Evolutionary conservation across 2,329 filamentous ascomycete genomes (phyloP).

Genomic region (Colletotrichum limetticola): DNA sequence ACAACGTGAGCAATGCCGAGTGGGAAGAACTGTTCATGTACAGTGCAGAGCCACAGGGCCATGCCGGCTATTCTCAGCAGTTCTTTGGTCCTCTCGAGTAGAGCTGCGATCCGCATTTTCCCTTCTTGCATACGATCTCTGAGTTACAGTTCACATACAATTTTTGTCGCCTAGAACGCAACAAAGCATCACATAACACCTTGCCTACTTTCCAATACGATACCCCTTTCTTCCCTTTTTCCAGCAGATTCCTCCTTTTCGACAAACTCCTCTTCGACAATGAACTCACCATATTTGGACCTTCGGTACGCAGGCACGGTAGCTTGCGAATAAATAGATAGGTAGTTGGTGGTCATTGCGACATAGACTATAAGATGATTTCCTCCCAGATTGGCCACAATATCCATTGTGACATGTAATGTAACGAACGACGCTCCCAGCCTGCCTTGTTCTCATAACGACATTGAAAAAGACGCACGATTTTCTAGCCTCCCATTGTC

Average conservation of each 20-base stretch:
- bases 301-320: not conserved
- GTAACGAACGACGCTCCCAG: slow-evolving; percentile 26
- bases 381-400: not conserved
- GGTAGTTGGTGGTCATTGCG: slow-evolving; percentile 18
- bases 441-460: not conserved
- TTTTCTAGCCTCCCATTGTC: slow-evolving; percentile 20
- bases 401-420: not conserved
- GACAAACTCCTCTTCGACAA: not conserved
- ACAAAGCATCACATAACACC: not conserved
- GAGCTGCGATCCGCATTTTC: not conserved
- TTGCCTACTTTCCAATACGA: not conserved
- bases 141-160: not conserved
- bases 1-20: not conserved
- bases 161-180: not conserved
- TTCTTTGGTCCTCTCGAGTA: not conserved
- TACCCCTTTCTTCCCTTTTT: not conserved
- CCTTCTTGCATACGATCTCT: not conserved
- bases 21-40: not conserved
- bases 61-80: not conserved
- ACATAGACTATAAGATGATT: slow-evolving; percentile 2
- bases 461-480: not conserved
- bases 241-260: not conserved
- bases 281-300: not conserved
- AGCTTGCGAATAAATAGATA: not conserved
- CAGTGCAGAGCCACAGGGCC: not conserved